These are phyloP conservation scores for Termitomyces sp. DNA, from an alignment of 768 basidiomycete species.

Conservation along the genomic window DNA sequence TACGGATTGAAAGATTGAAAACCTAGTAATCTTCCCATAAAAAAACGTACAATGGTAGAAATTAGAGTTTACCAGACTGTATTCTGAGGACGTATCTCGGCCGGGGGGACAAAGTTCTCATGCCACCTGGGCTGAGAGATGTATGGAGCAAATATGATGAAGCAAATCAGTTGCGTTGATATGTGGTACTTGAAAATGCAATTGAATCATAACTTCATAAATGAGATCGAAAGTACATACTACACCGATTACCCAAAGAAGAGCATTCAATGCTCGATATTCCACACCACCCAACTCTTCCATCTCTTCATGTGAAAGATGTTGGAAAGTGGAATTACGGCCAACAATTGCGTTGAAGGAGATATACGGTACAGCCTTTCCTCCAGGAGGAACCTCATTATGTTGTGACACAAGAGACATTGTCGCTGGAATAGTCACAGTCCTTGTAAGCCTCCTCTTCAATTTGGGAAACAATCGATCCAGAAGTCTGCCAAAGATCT, in stretches of 20 bases:
- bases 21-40: slow-evolving; percentile 42
- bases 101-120: slow-evolving; percentile 53
- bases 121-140: slow-evolving; percentile 60
- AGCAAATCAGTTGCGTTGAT: slow-evolving; percentile 59
- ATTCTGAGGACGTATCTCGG: slow-evolving; percentile 47
- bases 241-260: slow-evolving; percentile 74
- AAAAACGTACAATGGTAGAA: neutral
- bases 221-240: slow-evolving; percentile 41
- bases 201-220: neutral
- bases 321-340: slow-evolving; percentile 68
- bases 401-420: slow-evolving; percentile 49
- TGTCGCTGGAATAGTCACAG: slow-evolving; percentile 72
- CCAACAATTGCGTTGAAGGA: slow-evolving; percentile 84
- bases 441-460: slow-evolving; percentile 53
- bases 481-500: slow-evolving; percentile 47
- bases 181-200: slow-evolving; percentile 65
- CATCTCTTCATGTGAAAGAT: slow-evolving; percentile 72
- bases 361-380: slow-evolving; percentile 69
- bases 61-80: slow-evolving; percentile 54
- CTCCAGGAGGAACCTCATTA: slow-evolving; percentile 33
- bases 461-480: slow-evolving; percentile 58
- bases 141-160: slow-evolving; percentile 78
- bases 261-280: slow-evolving; percentile 74
- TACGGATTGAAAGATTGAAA: slow-evolving; percentile 76
- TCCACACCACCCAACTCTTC: slow-evolving; percentile 95